Evolutionary conservation across 2,329 filamentous ascomycete species (phyloP), one percentile per base, ranked within the genome.

Genomic region (Paecilomyces dactylethromorphus): DNA sequence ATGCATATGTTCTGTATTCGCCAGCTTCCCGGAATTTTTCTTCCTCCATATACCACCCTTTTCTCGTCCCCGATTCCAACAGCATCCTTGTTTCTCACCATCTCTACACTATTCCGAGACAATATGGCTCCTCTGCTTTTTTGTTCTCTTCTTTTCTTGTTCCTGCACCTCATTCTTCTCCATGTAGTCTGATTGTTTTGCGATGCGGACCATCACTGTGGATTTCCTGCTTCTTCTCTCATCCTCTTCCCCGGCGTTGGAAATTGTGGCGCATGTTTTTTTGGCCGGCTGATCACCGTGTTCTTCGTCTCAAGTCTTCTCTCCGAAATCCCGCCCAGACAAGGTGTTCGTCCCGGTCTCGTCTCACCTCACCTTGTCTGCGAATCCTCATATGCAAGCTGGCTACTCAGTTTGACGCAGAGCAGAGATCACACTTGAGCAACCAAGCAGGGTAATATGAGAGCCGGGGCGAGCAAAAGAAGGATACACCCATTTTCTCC

Each of bases 261-360:
- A 71, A 66, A 69, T 72, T 69, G 69, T 67, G 71, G 70, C 70
- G 68, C 71, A 69, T 65, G 68, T 63, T 72, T 70, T 73, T 70
- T 52, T 52, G 69, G 68, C 66, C 68, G 68, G 67, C 64, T 67
- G 64, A 67, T 66, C 64, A 63, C 57, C 62, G 58, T 56, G 63
- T 59, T 56, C 63, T 62, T 56, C 22, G 15, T 52, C 60, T 57
- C 24, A 54, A 45, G 56, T 61, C 58, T 45, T 62, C 56, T 56
- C 26, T 5, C 3, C 6, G 50, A 52, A 24, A 24, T 52, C n/a
- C 35, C n/a, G 18, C 50, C 26, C 21, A 26, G 50, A 29, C 26
- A 29, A 29, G 26, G 5, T 52, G 21, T 8, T 13, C 18, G 39
- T 45, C 39, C 39, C 39, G 15, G n/a, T 22, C 49, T 52, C 22